phyloP scores from a whole-genome alignment of 768 basidiomycete genomes.

The Coprinopsis strossmayeri region DNA sequence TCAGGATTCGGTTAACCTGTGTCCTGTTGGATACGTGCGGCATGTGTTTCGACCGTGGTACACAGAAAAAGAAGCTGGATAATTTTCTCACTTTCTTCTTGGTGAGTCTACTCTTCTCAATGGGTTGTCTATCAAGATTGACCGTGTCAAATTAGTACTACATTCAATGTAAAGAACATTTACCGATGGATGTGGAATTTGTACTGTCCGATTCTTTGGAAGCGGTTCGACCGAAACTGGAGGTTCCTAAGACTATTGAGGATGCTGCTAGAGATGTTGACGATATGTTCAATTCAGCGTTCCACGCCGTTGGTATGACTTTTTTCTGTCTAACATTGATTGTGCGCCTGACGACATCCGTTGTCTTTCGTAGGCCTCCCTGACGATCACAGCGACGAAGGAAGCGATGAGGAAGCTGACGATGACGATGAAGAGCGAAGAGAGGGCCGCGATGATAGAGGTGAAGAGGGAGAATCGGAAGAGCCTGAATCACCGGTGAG shows the following conservation, averaged over 20 bases:
- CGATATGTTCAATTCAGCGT: conserved; percentile 71
- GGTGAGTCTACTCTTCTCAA: conserved; percentile 33
- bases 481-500: conserved; percentile 51
- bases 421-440: conserved; percentile 53
- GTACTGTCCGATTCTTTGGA: conserved; percentile 94
- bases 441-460: conserved; percentile 36
- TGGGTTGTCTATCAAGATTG: conserved; percentile 5
- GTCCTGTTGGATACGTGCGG: conserved; percentile 92
- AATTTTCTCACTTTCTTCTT: conserved; percentile 92
- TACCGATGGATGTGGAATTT: conserved; percentile 99
- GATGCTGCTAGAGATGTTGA: conserved; percentile 88
- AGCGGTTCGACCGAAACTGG: conserved; percentile 80
- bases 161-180: conserved; percentile 75
- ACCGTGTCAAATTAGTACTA: conserved; percentile 51
- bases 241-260: conserved; percentile 65
- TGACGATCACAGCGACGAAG: conserved; percentile 9
- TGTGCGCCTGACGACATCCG: neutral
- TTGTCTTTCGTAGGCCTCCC: neutral
- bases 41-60: conserved; percentile 94
- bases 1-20: conserved; percentile 88
- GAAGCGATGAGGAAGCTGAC: conserved; percentile 59
- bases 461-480: conserved; percentile 63
- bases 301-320: conserved; percentile 52
- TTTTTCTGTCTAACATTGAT: conserved; percentile 1
- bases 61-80: conserved; percentile 89